Evolutionary conservation across 2,329 filamentous ascomycete genomes (phyloP).

Genomic region (Xylariaceae sp.): DNA sequence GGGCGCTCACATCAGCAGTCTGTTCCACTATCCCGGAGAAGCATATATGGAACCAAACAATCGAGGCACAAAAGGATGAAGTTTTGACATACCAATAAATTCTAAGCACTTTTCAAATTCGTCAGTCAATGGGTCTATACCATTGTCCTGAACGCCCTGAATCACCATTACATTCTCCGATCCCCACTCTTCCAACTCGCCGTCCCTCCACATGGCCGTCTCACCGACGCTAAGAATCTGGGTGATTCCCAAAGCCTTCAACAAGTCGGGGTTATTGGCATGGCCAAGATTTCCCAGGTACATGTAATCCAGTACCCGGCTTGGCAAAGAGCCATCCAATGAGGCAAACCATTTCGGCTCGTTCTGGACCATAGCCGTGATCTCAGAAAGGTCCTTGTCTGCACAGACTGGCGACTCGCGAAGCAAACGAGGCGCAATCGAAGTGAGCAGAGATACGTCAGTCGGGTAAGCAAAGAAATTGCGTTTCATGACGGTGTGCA

Average conservation of each 20-base stretch:
- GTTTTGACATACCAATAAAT: slow-evolving; percentile 78
- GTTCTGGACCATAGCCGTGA: slow-evolving; percentile 58
- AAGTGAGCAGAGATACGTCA: slow-evolving; percentile 82
- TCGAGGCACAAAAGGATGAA: slow-evolving; percentile 17
- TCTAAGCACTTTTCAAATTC: slow-evolving; percentile 86
- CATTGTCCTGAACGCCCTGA: slow-evolving; percentile 92
- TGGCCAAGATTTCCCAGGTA: slow-evolving; percentile 94
- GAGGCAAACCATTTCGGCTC: slow-evolving; percentile 82
- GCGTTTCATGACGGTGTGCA: slow-evolving; percentile 80
- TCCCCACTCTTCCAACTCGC: slow-evolving; percentile 75
- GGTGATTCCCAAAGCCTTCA: slow-evolving; percentile 80
- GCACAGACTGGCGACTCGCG: slow-evolving; percentile 67
- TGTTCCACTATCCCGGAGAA: not conserved
- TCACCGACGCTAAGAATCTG: slow-evolving; percentile 94
- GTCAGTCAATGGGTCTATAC: slow-evolving; percentile 86
- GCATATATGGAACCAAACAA: too few relatives aligned
- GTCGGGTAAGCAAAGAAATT: slow-evolving; percentile 97
- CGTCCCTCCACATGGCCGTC: slow-evolving; percentile 78
- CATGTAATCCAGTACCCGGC: slow-evolving; percentile 89
- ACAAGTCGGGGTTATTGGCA: slow-evolving; percentile 88
- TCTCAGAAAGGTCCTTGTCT: slow-evolving; percentile 58
- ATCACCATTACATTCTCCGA: slow-evolving; percentile 80
- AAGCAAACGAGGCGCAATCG: slow-evolving; percentile 78
- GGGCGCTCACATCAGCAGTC: slow-evolving; percentile 18
- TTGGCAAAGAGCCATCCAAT: slow-evolving; percentile 90